Conservation (phyloP, 257 asterid genomes). For the Fraxinus quadrangulata region DNA sequence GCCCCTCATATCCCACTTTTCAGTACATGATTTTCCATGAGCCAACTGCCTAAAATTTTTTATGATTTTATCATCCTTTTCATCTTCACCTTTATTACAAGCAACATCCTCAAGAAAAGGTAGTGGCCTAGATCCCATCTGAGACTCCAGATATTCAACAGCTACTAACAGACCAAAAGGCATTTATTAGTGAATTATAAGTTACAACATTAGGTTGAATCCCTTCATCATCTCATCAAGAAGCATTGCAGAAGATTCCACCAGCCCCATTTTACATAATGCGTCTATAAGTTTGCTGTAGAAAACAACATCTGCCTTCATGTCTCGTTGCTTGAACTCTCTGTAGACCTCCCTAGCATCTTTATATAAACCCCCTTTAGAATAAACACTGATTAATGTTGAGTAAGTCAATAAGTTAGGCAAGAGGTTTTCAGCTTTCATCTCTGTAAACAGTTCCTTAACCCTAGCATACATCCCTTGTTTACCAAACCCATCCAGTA, state of each 20-base stretch:
- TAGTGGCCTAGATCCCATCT: constrained; percentile 34
- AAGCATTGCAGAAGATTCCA: constrained; percentile 69
- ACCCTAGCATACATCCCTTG: constrained; percentile 80
- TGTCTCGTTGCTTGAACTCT: constrained; percentile 70
- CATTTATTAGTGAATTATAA: constrained; percentile 88
- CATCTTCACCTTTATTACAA: constrained; percentile 30
- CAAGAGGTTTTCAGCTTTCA: constrained; percentile 60
- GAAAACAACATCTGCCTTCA: constrained; percentile 93
- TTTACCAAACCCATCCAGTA: constrained; percentile 87
- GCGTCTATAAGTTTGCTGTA: constrained; percentile 91
- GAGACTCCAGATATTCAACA: constrained; percentile 37
- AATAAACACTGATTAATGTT: constrained; percentile 76
- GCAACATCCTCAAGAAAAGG: constrained; percentile 25
- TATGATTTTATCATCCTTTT: constrained; percentile 53
- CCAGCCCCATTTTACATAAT: constrained; percentile 85
- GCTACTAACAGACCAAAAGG: constrained; percentile 68
- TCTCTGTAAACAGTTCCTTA: constrained; percentile 68
- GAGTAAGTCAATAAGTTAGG: constrained; percentile 50
- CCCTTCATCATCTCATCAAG: constrained; percentile 87
- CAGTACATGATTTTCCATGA: constrained; percentile 41
- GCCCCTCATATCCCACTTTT: constrained; percentile 38
- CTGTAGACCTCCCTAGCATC: constrained; percentile 70
- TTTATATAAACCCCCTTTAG: constrained; percentile 64
- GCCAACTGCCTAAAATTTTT: constrained; percentile 69
- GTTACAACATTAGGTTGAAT: constrained; percentile 95